Base-by-base conservation (phyloP, 345 rosid species). In the Stellera chamaejasme region DNA sequence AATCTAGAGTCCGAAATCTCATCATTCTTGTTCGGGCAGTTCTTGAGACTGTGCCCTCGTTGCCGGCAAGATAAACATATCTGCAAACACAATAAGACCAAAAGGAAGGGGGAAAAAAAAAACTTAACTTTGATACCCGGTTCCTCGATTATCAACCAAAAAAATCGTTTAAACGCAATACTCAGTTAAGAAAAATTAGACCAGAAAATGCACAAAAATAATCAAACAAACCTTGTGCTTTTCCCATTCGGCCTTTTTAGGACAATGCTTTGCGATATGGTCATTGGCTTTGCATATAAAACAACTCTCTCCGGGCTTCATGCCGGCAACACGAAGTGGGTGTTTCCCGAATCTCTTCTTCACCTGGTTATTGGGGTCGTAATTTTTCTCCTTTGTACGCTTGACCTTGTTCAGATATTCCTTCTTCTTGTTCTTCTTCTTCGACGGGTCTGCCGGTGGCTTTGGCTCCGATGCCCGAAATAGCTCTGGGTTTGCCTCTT, bases 301-400 rank as follows among this genome's bases (percentile, higher is more conserved):
- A 66, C 99, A 93, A 14, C 89, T 81, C 65, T 87, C 94, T 12
- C 96, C 99, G 13, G 99, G 97, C 69, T 75, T 93, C 96, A 89
- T 81, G 32, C 99, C 99, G 54, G 96, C 90, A 44, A 89, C 75
- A 45, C 97, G 75, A 13, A 93, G 82, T 13, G 99, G 99, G 71
- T 84, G 99, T 14, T 72, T 82, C 3, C 58, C 69, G 25, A 82
- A 66, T 54, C 82, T 67, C 9, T 45, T 79, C 62, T 68, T 80
- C 4, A 32, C 45, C 64, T 71, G 52, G 48, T 59, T 67, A 19
- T 47, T 68, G 2, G 74, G 61, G 60, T 68, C 77, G 44, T 56
- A 32, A 41, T 74, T 27, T 6, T 54, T 78, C 11, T 77, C 64
- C 19, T 59, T 78, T 61, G 82, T 81, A 50, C 71, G 79, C 82